Percentiles rank a stretch among this genome's conserved stretches.
These are phyloP conservation scores for Aphanomyces astaci DNA, from an alignment of 352 stramenopile species.

Conservation along the genomic window DNA sequence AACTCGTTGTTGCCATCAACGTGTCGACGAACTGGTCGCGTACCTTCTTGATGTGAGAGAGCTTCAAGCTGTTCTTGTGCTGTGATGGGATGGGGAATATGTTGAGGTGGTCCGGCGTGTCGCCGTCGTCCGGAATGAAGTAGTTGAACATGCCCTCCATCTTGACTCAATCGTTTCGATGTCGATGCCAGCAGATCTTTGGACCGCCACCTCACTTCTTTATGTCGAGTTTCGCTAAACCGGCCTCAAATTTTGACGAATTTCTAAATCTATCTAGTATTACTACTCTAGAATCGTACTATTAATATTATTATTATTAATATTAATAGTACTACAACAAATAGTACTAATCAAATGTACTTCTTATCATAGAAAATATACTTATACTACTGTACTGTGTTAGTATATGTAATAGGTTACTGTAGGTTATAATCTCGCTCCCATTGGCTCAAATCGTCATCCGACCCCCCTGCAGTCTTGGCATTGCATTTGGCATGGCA, in stretches of 20 bases:
- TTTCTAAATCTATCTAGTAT: too few relatives aligned
- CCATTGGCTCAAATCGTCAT: not conserved
- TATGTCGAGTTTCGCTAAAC: not conserved
- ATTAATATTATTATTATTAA: too few relatives aligned
- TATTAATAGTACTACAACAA: too few relatives aligned
- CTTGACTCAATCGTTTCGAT: not conserved
- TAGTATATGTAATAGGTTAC: too few relatives aligned
- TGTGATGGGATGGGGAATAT: conserved; percentile 57
- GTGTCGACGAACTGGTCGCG: not conserved
- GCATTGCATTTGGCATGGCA: not conserved
- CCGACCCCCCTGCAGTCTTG: not conserved
- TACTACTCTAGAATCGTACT: too few relatives aligned
- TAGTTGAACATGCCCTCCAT: conserved; percentile 87
- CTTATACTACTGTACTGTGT: too few relatives aligned
- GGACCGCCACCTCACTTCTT: not conserved
- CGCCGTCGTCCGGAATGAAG: conserved; percentile 78
- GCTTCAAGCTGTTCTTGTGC: conserved; percentile 56
- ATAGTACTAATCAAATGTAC: not conserved
- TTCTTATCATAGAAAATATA: not conserved
- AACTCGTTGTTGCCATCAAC: not conserved
- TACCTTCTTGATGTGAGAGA: conserved; percentile 78
- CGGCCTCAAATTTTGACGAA: too few relatives aligned
- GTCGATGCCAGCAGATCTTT: not conserved
- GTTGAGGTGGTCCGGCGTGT: conserved; percentile 80
- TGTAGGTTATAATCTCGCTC: not conserved